Evolutionary conservation across 208 protist genomes (phyloP), one percentile per base, ranked within the genome.

Genomic region (Tritrichomonas foetus): DNA sequence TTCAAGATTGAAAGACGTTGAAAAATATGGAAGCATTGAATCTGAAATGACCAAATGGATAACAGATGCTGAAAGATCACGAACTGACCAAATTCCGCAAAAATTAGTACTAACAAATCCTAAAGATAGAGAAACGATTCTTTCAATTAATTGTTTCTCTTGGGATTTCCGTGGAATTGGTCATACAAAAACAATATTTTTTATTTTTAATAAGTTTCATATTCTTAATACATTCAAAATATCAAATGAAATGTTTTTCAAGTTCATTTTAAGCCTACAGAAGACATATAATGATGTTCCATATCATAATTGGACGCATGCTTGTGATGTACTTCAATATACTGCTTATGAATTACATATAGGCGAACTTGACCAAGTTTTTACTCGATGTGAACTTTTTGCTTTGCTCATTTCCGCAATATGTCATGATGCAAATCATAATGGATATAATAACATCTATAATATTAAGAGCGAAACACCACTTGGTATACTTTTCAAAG

Each of bases 401-500:
- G 97, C 97, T 2, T 93, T 96, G 20, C 22, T 98, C 20, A 94
- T 98, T n/a, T 96, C 98, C 30, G 97, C 97, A 25, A 95, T 97
- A 36, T 96, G 98, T 80, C 98, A 99, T 95, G 98, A 99, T 96
- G 97, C 98, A 94, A 97, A 98, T 94, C 98, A 99, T 95, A 98
- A 98, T 0, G 98, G 98, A 33, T 92, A 98, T 47, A 98, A 98
- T 95, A 99, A 99, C 95, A 97, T 97, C 94, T 99, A 98, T 95
- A 97, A 98, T 95, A 95, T 97, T 27, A 97, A 97, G 93, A 97
- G 97, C 22, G 95, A 96, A 93, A 95, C 97, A 13, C 96, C 97
- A 93, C 95, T 98, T 49, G 97, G 97, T 55, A 96, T 97, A 9
- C 69, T 57, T 25, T 97, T 96, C 95, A 97, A 97, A 72, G 96